Percentiles rank a stretch among this genome's conserved stretches.
Conservation (phyloP, 2,329 filamentous ascomycete species). For the Scleromitrula shiraiana region DNA sequence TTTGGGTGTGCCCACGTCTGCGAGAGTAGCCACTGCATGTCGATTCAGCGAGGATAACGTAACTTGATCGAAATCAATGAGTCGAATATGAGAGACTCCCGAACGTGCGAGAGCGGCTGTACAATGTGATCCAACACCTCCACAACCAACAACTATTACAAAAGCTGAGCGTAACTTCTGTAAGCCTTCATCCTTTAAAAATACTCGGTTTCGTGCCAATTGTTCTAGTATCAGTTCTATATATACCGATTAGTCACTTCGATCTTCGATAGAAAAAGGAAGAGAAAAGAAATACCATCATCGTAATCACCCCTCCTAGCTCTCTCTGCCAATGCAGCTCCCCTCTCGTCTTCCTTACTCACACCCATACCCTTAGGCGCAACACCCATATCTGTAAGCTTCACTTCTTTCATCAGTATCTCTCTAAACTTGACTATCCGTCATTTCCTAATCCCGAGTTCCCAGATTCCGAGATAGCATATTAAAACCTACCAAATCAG, state of each 20-base stretch:
- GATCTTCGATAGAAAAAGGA: not conserved
- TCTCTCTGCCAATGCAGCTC: slow-evolving; percentile 48
- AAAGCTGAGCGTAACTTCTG: slow-evolving; percentile 72
- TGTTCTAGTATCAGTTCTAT: slow-evolving; percentile 89
- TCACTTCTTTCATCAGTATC: slow-evolving; percentile 33
- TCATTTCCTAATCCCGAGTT: too few species aligned
- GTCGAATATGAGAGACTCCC: slow-evolving; percentile 76
- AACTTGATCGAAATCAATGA: slow-evolving; percentile 97
- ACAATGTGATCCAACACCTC: slow-evolving; percentile 91
- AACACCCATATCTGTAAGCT: slow-evolving; percentile 43
- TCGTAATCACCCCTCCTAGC: slow-evolving; percentile 58
- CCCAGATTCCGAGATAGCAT: not conserved
- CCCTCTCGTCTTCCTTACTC: slow-evolving; percentile 55
- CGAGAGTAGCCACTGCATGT: slow-evolving; percentile 90
- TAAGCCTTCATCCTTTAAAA: slow-evolving; percentile 76
- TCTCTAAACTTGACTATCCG: not conserved
- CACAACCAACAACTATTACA: slow-evolving; percentile 84
- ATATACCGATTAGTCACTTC: slow-evolving; percentile 3
- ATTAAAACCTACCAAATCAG: slow-evolving; percentile 32
- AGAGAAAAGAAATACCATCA: slow-evolving; percentile 33
- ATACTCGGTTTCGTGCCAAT: slow-evolving; percentile 84
- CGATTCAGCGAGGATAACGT: slow-evolving; percentile 88
- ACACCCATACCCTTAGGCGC: slow-evolving; percentile 23
- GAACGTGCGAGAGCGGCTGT: slow-evolving; percentile 79
- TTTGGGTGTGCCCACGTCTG: slow-evolving; percentile 89